Conservation (phyloP, 2,329 filamentous ascomycete genomes). For the Dactylellina haptotyla region DNA sequence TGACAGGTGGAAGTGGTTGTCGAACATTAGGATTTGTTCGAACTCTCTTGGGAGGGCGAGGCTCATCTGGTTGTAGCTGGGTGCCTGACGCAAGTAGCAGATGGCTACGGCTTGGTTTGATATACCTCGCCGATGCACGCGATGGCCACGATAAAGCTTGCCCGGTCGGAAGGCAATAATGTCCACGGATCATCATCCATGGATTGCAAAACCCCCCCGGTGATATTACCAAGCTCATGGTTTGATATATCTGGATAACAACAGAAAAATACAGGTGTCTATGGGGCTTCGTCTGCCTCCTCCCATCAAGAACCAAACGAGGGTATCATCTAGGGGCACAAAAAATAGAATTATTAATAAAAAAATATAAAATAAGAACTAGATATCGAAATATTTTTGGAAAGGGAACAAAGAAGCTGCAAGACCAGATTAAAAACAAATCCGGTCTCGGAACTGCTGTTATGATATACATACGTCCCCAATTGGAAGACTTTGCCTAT, state of each 20-base stretch:
- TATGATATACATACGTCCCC: background rate
- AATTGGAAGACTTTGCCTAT: background rate
- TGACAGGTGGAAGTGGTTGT: background rate
- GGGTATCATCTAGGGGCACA: too few relatives aligned
- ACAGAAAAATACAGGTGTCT: too few relatives aligned
- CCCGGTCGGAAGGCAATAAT: background rate
- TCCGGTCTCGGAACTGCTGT: background rate
- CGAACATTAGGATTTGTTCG: background rate
- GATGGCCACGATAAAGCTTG: constrained; percentile 9
- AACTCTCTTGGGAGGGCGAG: constrained; percentile 20
- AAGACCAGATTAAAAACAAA: background rate
- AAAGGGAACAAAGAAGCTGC: constrained; percentile 1
- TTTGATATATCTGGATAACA: too few relatives aligned
- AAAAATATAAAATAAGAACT: background rate
- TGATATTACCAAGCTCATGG: constrained; percentile 10
- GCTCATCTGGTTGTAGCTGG: background rate
- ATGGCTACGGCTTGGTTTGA: background rate
- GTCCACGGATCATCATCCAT: background rate
- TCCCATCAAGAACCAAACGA: too few relatives aligned
- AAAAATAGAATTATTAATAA: background rate
- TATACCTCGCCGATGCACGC: background rate
- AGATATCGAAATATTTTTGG: background rate
- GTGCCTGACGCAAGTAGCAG: background rate
- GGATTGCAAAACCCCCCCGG: background rate
- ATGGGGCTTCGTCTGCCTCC: too few relatives aligned